A percentile compares a stretch with the other conserved stretches of the same genome.
phyloP scores from a whole-genome alignment of 257 asterid genomes.

The Solanum appendiculatum region DNA sequence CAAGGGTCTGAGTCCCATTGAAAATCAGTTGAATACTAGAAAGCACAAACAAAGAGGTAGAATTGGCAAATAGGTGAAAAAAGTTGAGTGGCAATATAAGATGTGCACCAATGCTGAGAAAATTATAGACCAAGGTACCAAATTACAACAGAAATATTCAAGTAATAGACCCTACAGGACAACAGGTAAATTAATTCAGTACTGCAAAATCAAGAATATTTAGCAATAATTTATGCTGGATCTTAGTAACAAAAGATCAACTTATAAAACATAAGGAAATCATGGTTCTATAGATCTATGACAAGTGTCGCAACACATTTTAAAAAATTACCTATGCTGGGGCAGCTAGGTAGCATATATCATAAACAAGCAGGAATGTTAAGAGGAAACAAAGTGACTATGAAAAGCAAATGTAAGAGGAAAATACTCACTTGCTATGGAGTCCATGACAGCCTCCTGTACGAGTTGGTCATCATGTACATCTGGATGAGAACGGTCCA shows the following conservation, averaged over 20 bases:
- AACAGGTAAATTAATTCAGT: not conserved
- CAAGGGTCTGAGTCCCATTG: not conserved
- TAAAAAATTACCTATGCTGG: not conserved
- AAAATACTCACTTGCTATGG: constrained; percentile 41
- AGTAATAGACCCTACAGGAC: not conserved
- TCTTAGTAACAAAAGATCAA: not conserved
- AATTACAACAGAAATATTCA: not conserved
- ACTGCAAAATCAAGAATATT: not conserved
- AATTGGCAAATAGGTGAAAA: not conserved
- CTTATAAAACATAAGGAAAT: not conserved
- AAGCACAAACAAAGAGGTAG: not conserved
- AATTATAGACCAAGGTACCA: not conserved
- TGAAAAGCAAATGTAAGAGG: not conserved
- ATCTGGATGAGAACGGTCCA: constrained; percentile 91
- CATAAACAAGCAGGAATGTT: not conserved
- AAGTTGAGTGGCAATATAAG: not conserved
- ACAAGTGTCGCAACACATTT: not conserved
- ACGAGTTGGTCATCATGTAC: constrained; percentile 69
- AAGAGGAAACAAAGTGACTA: not conserved
- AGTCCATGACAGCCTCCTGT: constrained; percentile 51
- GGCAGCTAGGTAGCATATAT: not conserved
- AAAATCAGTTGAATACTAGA: not conserved
- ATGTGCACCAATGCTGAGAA: not conserved
- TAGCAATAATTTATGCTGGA: not conserved
- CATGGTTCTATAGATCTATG: not conserved